These are phyloP conservation scores for Ganoderma leucocontextum DNA, from an alignment of 1,284 basidiomycete genomes.

Conservation along the genomic window DNA sequence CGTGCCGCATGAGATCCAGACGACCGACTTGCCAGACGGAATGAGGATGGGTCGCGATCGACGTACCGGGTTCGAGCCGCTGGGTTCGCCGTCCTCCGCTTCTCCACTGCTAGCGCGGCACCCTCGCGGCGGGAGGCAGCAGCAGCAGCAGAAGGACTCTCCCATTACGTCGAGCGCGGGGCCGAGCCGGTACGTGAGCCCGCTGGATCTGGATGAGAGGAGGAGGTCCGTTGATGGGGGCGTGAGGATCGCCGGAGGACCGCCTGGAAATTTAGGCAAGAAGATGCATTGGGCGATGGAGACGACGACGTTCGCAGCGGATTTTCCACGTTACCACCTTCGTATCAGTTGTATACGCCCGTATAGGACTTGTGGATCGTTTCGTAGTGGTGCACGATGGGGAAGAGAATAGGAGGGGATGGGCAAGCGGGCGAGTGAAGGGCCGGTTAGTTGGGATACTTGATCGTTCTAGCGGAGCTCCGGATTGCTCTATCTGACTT, in stretches of 20 bases:
- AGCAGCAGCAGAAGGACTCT: background rate
- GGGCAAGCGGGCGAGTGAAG: background rate
- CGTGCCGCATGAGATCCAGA: background rate
- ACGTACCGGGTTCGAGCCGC: background rate
- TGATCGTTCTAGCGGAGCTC: too few species aligned
- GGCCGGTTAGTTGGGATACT: background rate
- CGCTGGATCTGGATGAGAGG: background rate
- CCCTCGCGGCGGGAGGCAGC: too few species aligned
- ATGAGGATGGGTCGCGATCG: background rate
- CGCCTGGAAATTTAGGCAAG: background rate
- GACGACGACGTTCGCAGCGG: background rate
- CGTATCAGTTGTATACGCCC: background rate
- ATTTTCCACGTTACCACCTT: background rate
- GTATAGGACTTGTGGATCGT: background rate
- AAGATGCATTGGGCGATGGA: background rate
- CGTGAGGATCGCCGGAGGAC: constrained; percentile 1
- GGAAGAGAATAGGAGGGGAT: background rate
- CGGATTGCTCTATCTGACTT: too few species aligned
- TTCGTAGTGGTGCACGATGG: background rate
- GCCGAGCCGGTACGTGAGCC: background rate
- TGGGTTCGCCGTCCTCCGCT: background rate
- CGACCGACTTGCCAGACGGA: background rate
- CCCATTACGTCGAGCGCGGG: background rate
- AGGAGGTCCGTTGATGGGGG: constrained; percentile 5
- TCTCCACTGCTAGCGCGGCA: background rate